Evolutionary conservation across 1,284 basidiomycete species (phyloP), one percentile per base, ranked within the genome.

Genomic region (Ustilago shanxiensis): DNA sequence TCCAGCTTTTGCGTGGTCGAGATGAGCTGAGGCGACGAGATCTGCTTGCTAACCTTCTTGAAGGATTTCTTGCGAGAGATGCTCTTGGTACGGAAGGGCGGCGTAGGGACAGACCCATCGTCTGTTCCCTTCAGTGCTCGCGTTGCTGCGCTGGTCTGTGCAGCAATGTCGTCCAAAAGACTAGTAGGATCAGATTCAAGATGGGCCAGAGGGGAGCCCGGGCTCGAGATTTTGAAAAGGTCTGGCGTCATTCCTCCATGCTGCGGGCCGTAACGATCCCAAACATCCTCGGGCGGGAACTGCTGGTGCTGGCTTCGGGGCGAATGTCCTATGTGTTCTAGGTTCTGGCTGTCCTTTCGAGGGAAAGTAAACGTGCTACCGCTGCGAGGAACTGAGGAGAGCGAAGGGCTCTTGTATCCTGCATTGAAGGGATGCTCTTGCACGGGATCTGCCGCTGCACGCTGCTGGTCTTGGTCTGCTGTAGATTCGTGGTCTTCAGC

Each of bases 81-180:
- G 45, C 72, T 79, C 56, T 77, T 78, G 22, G 72, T 77, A 11
- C 82, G 57, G 26, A 67, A 60, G 1, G 80, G 66, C 52, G 68
- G 72, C 13, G 63, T 65, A 1, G 64, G 51, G 20, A 61, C 68
- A 39, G 37, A 44, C 37, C 62, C 65, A 49, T 69, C 68, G 44
- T 76, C 74, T 0, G 71, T 61, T 9, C 80, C 82, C 51, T 83
- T 83, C 44, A 83, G 72, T 13, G 82, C 82, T 39, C 58, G 60
- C 3, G 82, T 83, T 6, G 82, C 82, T 16, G 80, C 78, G 5
- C 62, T 62, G 8, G 82, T 80, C 55, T 83, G 82, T n/a, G 79
- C 73, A 1, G 74, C 81, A 2, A 83, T 62, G 37, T 83, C 81
- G 28, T 81, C 79, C 22, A 79, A 44, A 41, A 83, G 50, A 1